Base-by-base conservation (phyloP, 2,329 filamentous ascomycete species). In the Pseudopithomyces chartarum region DNA sequence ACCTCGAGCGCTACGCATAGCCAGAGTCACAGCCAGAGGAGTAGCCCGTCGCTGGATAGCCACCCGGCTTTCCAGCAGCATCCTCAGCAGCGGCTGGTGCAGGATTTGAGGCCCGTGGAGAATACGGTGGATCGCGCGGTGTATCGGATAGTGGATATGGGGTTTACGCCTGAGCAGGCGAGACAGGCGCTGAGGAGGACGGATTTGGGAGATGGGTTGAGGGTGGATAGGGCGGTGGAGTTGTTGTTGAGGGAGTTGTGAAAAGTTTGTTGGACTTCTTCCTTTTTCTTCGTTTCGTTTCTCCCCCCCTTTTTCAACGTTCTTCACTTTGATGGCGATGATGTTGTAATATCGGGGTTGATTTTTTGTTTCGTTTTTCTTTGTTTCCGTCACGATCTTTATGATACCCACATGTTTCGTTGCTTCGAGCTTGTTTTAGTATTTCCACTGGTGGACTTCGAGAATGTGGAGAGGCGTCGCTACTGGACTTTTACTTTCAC, bases 91-190 rank as follows among this genome's bases (percentile, higher is more conserved):
- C 71, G 53, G 55, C 61, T 65, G 23, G 68, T 71, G 57, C 67
- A 53, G 45, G 70, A 60, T 50, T 68, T 62, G 23, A 73, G 63
- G 59, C 63, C 65, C 60, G 82, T 68, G 61, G 72, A 81, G 36
- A 82, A 85, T 50, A 83, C 84, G 0, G 82, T 82, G 13, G 85
- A 87, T 46, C 77, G 79, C 44, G 86, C 86, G 0, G 81, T 88
- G 17, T 74, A 78, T 45, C 76, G 80, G 40, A 82, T 88, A 54
- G 83, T 87, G 5, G 81, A 85, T 34, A 84, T 88, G 69, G 86
- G 86, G 0, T 88, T 88, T 61, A 78, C 78, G 7, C 74, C 80
- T 15, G 78, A 80, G 17, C 79, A 85, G 59, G 85, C 85, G 7
- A 81, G 82, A 56, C 80, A 82, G 64, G 86, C 86, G 17, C 73